Evolutionary conservation across 2,329 filamentous ascomycete genomes (phyloP), one percentile per base, ranked within the genome.

Genomic region (Sodiomyces alkalinus): DNA sequence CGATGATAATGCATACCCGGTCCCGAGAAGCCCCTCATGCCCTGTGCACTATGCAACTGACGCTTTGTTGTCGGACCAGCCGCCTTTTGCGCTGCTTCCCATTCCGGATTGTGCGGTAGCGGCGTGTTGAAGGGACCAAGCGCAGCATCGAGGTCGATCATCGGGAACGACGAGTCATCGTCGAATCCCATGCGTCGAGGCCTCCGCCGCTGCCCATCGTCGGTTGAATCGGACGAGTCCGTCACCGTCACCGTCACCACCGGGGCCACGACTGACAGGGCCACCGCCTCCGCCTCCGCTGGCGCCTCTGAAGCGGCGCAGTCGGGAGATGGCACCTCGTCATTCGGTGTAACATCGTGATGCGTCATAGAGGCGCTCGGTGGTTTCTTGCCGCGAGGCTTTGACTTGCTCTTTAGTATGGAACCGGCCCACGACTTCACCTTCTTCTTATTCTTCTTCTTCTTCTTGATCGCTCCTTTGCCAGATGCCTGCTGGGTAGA

Each of bases 121-220:
- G 80, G 80, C 0, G 85, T 92, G 43, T 92, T 90, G 52, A 93
- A 92, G 0, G 87, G 85, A 2, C 85, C 86, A 2, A 96, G 64
- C 16, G 87, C 90, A 12, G 86, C 87, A 54, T 98, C 90, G 22
- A 98, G 60, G 49, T 98, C 90, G 37, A 98, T 92, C 50, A 94
- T 78, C 6, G 80, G 76, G 44, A 74, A 81, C 29, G 76, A 66
- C 3, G 68, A 50, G 33, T 92, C 81, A 26, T 75, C 70, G 7
- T 71, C 62, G 3, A 50, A 51, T 35, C 44, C 46, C 17, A 50
- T 13, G 12, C 34, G 51, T 21, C 49, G 33, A 39, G 58, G 51
- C 23, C 55, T 57, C 43, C 55, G 55, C 3, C 48, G 34, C 11
- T 45, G 32, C 8, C 11, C 11, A 11, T 5, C 11, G 18, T 43